Evolutionary conservation across 805 yeast species (phyloP).

Genomic region (Yarrowia alimentaria): DNA sequence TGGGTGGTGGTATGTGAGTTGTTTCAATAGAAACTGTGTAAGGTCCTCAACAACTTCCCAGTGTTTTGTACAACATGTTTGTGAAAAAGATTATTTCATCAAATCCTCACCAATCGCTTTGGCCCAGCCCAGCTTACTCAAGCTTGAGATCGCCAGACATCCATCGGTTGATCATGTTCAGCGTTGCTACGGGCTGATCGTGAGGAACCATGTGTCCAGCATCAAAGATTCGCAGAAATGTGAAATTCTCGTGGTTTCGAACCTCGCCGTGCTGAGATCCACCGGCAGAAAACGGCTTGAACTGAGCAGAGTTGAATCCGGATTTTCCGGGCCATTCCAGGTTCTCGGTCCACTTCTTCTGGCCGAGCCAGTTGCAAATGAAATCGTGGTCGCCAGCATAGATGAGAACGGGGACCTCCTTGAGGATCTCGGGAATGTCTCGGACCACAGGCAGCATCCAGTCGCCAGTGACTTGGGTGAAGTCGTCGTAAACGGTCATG

Average conservation of each 20-base stretch:
- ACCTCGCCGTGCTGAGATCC: slow-evolving; percentile 61
- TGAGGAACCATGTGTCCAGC: slow-evolving; percentile 98
- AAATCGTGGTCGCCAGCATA: slow-evolving; percentile 97
- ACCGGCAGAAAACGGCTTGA: slow-evolving; percentile 44
- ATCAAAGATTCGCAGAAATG: slow-evolving; percentile 78
- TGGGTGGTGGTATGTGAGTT: too few species aligned
- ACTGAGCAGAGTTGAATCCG: slow-evolving; percentile 48
- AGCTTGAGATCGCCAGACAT: slow-evolving; percentile 43
- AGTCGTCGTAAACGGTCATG: slow-evolving; percentile 70
- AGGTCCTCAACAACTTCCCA: too few species aligned
- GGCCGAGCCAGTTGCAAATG: slow-evolving; percentile 96
- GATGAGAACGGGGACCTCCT: slow-evolving; percentile 74
- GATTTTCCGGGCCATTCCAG: slow-evolving; percentile 65
- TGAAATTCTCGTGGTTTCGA: slow-evolving; percentile 68
- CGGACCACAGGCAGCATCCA: slow-evolving; percentile 85
- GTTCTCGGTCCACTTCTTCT: slow-evolving; percentile 77
- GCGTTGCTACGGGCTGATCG: slow-evolving; percentile 76
- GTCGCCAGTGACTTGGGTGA: slow-evolving; percentile 84
- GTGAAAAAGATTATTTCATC: too few species aligned
- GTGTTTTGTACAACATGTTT: too few species aligned
- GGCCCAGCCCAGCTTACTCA: too few species aligned
- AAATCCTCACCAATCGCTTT: too few species aligned
- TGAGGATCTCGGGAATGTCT: slow-evolving; percentile 68
- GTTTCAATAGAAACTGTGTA: too few species aligned
- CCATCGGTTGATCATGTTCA: slow-evolving; percentile 87